phyloP scores from a whole-genome alignment of 192 early-diverging fungal species.

The Backusella sp. region DNA sequence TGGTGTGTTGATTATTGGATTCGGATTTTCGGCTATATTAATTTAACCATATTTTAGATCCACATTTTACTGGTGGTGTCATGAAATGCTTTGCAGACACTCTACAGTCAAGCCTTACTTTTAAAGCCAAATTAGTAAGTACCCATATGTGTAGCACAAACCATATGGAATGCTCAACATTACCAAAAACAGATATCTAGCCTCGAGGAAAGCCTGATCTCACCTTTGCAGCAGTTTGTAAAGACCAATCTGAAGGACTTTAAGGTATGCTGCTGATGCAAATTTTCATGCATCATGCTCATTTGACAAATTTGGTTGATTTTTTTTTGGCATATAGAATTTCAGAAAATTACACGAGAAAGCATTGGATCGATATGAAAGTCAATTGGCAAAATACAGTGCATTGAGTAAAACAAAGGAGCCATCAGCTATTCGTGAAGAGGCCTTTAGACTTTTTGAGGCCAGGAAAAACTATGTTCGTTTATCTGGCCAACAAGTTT shows the following conservation, averaged over 20 bases:
- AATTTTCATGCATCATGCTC: not conserved
- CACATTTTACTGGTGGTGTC: constrained; percentile 47
- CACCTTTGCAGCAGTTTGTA: constrained; percentile 60
- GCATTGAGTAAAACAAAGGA: constrained; percentile 63
- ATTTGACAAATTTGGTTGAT: not conserved
- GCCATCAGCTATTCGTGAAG: constrained; percentile 63
- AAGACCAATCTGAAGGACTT: constrained; percentile 70
- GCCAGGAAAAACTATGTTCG: constrained; percentile 65
- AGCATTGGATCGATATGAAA: constrained; percentile 60
- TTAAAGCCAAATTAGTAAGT: constrained; percentile 49
- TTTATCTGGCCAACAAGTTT: constrained; percentile 53
- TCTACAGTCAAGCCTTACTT: constrained; percentile 51
- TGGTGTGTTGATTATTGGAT: not conserved
- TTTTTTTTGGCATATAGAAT: constrained; percentile 22
- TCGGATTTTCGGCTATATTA: constrained; percentile 1
- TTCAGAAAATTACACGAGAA: constrained; percentile 47
- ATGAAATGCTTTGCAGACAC: constrained; percentile 47
- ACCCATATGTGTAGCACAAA: not conserved
- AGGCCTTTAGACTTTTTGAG: constrained; percentile 68
- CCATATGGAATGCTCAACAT: not conserved
- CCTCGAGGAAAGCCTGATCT: constrained; percentile 57
- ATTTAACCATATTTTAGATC: constrained; percentile 27
- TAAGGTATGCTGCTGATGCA: constrained; percentile 41
- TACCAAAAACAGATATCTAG: constrained; percentile 46
- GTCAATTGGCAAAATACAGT: constrained; percentile 57